Conservation (phyloP, 2,329 filamentous ascomycete genomes). For the Alternaria sp. region DNA sequence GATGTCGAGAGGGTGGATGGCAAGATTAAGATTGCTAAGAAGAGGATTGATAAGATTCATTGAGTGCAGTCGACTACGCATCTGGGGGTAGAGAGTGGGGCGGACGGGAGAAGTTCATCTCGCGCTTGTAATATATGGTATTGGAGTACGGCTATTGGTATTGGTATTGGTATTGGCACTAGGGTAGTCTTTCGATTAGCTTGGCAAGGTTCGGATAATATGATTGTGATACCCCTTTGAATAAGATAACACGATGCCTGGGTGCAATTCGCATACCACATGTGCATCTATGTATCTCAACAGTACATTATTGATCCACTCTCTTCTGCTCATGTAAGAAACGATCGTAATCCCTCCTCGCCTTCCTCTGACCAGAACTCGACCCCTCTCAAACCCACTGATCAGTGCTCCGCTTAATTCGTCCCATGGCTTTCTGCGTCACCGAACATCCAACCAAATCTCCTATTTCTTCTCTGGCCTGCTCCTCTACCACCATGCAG, state of each 20-base stretch:
- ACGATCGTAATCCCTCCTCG: too few species aligned
- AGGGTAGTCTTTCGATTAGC: background rate
- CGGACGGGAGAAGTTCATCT: background rate
- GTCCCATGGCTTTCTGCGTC: too few species aligned
- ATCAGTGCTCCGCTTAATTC: too few species aligned
- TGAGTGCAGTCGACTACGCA: constrained; percentile 10
- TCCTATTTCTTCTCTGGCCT: too few species aligned
- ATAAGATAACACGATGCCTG: background rate
- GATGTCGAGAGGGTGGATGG: constrained; percentile 71
- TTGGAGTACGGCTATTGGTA: background rate
- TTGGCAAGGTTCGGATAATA: background rate
- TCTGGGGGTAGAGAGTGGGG: too few species aligned
- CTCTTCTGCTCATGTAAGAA: too few species aligned
- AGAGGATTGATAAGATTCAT: constrained; percentile 70
- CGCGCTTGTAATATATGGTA: background rate
- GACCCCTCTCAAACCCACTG: too few species aligned
- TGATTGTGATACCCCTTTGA: background rate
- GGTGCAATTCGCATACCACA: background rate
- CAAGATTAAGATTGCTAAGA: constrained; percentile 79
- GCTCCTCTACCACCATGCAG: too few species aligned
- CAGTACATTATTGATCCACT: too few species aligned
- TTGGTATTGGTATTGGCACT: background rate
- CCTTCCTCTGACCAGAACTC: too few species aligned
- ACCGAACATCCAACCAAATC: background rate
- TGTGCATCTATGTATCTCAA: background rate